Evolutionary conservation across 1,284 basidiomycete genomes (phyloP).

Genomic region (Apiotrichum brassicae): DNA sequence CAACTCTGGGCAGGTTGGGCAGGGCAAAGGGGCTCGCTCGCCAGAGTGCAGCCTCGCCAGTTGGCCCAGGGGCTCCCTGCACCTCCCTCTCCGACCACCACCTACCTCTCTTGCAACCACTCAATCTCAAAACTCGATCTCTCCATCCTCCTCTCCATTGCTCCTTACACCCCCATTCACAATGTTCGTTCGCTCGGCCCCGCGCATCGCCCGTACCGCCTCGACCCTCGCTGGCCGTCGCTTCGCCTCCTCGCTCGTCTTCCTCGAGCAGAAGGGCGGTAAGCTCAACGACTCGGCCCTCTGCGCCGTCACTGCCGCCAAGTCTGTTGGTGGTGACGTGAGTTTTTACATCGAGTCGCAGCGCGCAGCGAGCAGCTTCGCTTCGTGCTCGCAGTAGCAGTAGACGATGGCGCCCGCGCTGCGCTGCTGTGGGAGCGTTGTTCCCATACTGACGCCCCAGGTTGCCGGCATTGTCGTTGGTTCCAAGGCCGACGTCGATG

Average conservation of each 20-base stretch:
- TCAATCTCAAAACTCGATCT: too few species aligned
- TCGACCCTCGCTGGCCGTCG: conserved; percentile 25
- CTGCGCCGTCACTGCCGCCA: conserved; percentile 82
- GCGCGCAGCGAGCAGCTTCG: background rate
- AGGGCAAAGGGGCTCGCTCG: too few species aligned
- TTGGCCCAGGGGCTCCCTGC: too few species aligned
- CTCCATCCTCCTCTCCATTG: background rate
- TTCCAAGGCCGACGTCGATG: conserved; percentile 61
- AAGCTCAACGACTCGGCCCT: conserved; percentile 77
- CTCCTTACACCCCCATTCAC: background rate
- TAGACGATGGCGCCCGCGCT: too few species aligned
- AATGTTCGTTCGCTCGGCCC: conserved; percentile 20
- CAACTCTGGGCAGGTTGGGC: too few species aligned
- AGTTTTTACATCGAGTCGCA: conserved; percentile 9
- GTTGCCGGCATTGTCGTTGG: conserved; percentile 85
- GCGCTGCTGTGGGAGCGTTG: too few species aligned
- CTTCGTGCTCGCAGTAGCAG: too few species aligned
- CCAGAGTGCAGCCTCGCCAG: too few species aligned
- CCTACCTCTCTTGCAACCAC: background rate
- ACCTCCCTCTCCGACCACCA: background rate
- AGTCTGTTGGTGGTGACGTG: conserved; percentile 61
- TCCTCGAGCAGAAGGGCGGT: conserved; percentile 80
- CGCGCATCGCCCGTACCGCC: conserved; percentile 16
- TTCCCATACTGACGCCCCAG: conserved; percentile 37
- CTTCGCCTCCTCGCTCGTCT: conserved; percentile 60